Evolutionary conservation across 139 green algal genomes (phyloP).

Genomic region (Coelastrella sp.): DNA sequence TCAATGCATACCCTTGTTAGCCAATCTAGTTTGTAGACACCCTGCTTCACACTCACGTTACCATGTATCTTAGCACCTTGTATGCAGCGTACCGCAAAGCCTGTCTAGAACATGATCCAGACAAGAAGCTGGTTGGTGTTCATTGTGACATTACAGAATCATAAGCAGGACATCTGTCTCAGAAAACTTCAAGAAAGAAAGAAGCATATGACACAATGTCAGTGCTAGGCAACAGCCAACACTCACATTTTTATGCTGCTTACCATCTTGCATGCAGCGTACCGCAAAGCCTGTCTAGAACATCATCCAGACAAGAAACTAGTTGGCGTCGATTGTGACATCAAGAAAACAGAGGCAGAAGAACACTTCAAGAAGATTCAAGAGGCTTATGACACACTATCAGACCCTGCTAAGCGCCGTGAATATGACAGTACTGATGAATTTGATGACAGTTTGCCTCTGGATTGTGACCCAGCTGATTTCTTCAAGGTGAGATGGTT

Average conservation of each 20-base stretch:
- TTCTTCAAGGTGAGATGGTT: constrained; percentile 87
- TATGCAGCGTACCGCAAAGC: constrained; percentile 84
- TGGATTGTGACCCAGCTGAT: constrained; percentile 77
- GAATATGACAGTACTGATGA: constrained; percentile 95
- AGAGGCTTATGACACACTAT: constrained; percentile 87
- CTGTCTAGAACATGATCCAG: constrained; percentile 92
- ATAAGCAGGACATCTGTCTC: too few relatives aligned
- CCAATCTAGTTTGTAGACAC: too few relatives aligned
- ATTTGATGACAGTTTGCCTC: constrained; percentile 95
- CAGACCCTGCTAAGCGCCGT: constrained; percentile 83
- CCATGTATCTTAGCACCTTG: too few relatives aligned
- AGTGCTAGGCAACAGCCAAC: too few relatives aligned
- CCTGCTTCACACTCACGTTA: too few relatives aligned
- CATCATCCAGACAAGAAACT: constrained; percentile 95
- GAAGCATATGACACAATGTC: constrained; percentile 86
- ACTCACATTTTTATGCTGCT: too few relatives aligned
- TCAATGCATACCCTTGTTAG: too few relatives aligned
- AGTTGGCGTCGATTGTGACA: constrained; percentile 56
- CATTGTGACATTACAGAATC: constrained; percentile 62
- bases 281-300: constrained; percentile 86
- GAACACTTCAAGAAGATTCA: constrained; percentile 71
- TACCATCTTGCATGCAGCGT: too few relatives aligned
- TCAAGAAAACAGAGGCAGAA: constrained; percentile 52
- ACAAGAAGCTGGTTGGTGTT: constrained; percentile 82
- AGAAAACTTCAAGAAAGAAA: constrained; percentile 63